phyloP scores from a whole-genome alignment of 371 early-diverging fungal species.

The Lichtheimia hyalospora region DNA sequence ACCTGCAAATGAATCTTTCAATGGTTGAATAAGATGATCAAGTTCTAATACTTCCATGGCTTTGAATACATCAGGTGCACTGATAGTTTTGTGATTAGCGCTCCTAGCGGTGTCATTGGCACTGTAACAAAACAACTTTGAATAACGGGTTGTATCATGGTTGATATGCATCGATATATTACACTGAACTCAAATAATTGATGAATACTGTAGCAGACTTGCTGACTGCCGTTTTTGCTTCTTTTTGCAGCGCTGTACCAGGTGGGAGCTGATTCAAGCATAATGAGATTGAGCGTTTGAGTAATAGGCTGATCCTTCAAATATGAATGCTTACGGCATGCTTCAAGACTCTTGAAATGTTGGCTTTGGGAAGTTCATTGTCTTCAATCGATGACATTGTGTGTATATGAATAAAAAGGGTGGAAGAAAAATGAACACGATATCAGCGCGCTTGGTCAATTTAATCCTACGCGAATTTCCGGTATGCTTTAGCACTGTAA shows the following conservation, averaged over 20 bases:
- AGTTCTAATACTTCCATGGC: slow-evolving; percentile 59
- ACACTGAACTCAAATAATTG: slow-evolving; percentile 63
- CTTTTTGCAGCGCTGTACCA: slow-evolving; percentile 58
- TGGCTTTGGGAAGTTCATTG: slow-evolving; percentile 58
- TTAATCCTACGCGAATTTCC: too few species aligned
- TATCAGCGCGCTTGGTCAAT: too few species aligned
- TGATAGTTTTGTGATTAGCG: slow-evolving; percentile 58
- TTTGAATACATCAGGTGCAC: slow-evolving; percentile 56
- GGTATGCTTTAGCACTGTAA: too few species aligned
- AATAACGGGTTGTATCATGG: slow-evolving; percentile 43
- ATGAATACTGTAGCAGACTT: slow-evolving; percentile 66
- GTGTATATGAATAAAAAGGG: too few species aligned
- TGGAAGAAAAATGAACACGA: too few species aligned
- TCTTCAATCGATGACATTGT: slow-evolving; percentile 53
- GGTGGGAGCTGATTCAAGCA: slow-evolving; percentile 54
- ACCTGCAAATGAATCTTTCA: slow-evolving; percentile 12
- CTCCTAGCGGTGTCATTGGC: slow-evolving; percentile 50
- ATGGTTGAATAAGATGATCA: slow-evolving; percentile 38
- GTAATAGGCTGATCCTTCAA: not conserved
- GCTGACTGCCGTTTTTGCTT: slow-evolving; percentile 61
- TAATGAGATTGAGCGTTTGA: not conserved
- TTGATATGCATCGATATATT: slow-evolving; percentile 27
- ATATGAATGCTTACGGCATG: slow-evolving; percentile 39
- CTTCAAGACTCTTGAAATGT: slow-evolving; percentile 60
- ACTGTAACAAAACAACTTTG: slow-evolving; percentile 27